Percentiles rank a stretch among this genome's conserved stretches.
Conservation (phyloP, 1,284 basidiomycete genomes). For the Puccinia triticina region DNA sequence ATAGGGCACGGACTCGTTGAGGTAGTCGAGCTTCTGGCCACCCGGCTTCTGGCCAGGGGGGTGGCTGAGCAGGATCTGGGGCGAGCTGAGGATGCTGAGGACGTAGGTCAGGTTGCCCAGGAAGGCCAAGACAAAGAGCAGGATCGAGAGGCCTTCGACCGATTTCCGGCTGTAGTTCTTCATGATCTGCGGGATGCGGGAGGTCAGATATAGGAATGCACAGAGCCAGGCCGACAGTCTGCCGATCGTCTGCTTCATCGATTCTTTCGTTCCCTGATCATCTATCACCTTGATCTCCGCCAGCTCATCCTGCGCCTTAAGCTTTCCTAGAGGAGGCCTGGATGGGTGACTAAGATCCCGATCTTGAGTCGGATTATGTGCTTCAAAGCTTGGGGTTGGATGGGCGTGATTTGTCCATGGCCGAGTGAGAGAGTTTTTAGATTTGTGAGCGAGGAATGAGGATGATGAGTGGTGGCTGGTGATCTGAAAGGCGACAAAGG, state of each 20-base stretch:
- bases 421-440: neutral
- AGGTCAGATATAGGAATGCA: conserved; percentile 34
- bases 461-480: neutral
- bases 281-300: neutral
- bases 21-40: neutral
- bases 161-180: conserved; percentile 39
- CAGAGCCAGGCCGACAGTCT: conserved; percentile 42
- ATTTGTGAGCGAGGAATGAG: neutral
- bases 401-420: too few species aligned
- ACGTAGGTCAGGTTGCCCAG: conserved; percentile 42
- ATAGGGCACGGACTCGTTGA: conserved; percentile 25
- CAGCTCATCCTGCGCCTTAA: neutral
- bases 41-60: neutral
- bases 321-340: too few species aligned
- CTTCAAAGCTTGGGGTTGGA: neutral
- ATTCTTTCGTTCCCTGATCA: neutral
- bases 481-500: neutral
- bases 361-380: neutral
- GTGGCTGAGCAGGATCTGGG: neutral
- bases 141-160: conserved; percentile 40
- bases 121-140: conserved; percentile 44
- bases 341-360: too few species aligned
- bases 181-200: conserved; percentile 40
- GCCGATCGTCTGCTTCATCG: neutral
- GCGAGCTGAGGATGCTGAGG: conserved; percentile 32